Evolutionary conservation across 2,329 filamentous ascomycete genomes (phyloP).

Genomic region (Mycosphaerella sp.): DNA sequence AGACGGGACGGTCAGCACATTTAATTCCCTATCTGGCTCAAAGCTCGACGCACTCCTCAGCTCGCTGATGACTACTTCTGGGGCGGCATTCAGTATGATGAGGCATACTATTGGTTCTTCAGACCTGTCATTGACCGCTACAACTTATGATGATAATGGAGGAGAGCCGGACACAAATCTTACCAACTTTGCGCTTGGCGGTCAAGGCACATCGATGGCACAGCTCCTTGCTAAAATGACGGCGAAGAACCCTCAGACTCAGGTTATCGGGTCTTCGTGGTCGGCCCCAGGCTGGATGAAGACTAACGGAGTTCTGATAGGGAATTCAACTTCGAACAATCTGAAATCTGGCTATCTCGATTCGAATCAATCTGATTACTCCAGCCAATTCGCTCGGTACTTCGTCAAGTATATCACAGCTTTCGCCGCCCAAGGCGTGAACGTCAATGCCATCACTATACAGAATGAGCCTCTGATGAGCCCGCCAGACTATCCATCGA

Average conservation of each 20-base stretch:
- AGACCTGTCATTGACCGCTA: conserved; percentile 12
- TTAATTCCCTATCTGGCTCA: conserved; percentile 10
- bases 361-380: conserved; percentile 11
- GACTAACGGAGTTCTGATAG: conserved; percentile 9
- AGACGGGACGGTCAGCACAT: conserved; percentile 16
- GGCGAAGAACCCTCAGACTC: conserved; percentile 8
- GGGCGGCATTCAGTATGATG: conserved; percentile 17
- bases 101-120: conserved; percentile 19
- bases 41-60: conserved; percentile 8
- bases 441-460: conserved; percentile 16
- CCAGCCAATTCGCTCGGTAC: conserved; percentile 15
- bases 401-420: conserved; percentile 22
- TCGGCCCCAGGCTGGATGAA: conserved; percentile 22
- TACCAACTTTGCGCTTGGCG: conserved; percentile 14
- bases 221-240: conserved; percentile 15
- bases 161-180: conserved; percentile 12
- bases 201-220: conserved; percentile 17
- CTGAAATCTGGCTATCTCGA: conserved; percentile 13
- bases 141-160: conserved; percentile 17
- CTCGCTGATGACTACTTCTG: conserved; percentile 14
- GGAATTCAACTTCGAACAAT: conserved; percentile 15
- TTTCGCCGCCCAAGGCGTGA: conserved; percentile 12
- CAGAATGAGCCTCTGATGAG: conserved; percentile 18
- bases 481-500: conserved; percentile 14
- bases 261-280: conserved; percentile 16